phyloP scores from a whole-genome alignment of 768 basidiomycete species.

The Leccinum olivaceopallidum region DNA sequence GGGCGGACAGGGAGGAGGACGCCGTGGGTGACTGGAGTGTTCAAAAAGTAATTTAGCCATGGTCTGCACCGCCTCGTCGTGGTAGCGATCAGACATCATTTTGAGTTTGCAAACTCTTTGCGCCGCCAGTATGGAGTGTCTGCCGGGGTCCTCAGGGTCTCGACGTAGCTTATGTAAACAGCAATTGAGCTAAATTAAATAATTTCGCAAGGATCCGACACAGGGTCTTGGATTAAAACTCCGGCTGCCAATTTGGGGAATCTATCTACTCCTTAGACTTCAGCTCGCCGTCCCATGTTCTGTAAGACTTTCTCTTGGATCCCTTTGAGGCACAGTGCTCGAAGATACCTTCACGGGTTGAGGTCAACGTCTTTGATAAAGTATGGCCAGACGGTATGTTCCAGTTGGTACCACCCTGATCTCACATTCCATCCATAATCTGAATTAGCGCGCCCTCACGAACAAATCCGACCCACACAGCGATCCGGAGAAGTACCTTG shows the following conservation, averaged over 20 bases:
- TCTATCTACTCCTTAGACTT: not conserved
- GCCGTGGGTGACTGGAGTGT: not conserved
- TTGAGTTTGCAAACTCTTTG: not conserved
- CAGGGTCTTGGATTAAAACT: not conserved
- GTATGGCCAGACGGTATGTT: not conserved
- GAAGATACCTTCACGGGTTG: not conserved
- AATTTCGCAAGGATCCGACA: not conserved
- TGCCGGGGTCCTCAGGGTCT: not conserved
- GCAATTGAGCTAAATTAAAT: not conserved
- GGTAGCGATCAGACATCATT: not conserved
- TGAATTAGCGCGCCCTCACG: conserved; percentile 1
- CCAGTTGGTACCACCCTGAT: not conserved
- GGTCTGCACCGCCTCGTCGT: not conserved
- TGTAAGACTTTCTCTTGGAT: not conserved
- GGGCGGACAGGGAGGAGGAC: not conserved
- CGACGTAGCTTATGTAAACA: not conserved
- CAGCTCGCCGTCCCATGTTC: not conserved
- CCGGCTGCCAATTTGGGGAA: not conserved
- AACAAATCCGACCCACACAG: not conserved
- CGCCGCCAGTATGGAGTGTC: not conserved
- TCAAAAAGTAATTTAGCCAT: not conserved
- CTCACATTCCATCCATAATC: not conserved
- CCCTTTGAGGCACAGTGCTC: not conserved
- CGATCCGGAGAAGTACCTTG: not conserved
- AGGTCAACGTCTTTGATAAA: not conserved